Evolutionary conservation across 768 basidiomycete species (phyloP).

Genomic region (Mycena latifolia): DNA sequence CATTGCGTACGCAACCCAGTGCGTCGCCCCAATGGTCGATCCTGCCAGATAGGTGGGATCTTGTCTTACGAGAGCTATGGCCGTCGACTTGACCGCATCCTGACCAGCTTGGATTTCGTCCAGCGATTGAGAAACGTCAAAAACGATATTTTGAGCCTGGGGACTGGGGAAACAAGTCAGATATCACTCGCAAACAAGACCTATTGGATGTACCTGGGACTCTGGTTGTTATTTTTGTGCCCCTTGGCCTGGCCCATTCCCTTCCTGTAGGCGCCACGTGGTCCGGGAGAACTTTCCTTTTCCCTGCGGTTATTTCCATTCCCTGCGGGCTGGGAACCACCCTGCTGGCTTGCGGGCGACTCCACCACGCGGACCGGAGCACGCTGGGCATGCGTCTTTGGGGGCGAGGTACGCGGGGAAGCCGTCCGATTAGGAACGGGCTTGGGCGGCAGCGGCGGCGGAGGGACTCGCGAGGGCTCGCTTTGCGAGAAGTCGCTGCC

Average conservation of each 20-base stretch:
- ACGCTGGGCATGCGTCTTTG: conserved; percentile 67
- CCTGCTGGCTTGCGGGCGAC: conserved; percentile 61
- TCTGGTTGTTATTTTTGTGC: conserved; percentile 61
- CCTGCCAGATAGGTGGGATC: conserved; percentile 87
- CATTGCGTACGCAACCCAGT: conserved; percentile 96
- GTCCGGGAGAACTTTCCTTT: conserved; percentile 79
- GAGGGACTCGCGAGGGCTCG: conserved; percentile 62
- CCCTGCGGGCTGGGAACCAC: conserved; percentile 41
- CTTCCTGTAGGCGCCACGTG: conserved; percentile 54
- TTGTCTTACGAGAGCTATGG: conserved; percentile 89
- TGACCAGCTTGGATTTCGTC: conserved; percentile 82
- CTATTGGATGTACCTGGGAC: conserved; percentile 66
- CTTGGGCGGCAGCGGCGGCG: conserved; percentile 76
- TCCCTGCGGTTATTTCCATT: conserved; percentile 58
- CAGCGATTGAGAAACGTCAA: conserved; percentile 80
- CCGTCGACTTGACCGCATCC: conserved; percentile 88
- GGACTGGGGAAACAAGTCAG: conserved; percentile 52
- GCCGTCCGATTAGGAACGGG: conserved; percentile 58
- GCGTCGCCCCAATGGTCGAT: conserved; percentile 91
- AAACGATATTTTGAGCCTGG: conserved; percentile 75
- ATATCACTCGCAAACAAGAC: background rate
- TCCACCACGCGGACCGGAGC: conserved; percentile 64
- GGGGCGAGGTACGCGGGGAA: conserved; percentile 76
- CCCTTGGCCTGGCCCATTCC: conserved; percentile 55
- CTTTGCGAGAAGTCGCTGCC: conserved; percentile 60